These are phyloP conservation scores for Trypanosomatidae sp. DNA, from an alignment of 208 protist genomes.

Conservation along the genomic window DNA sequence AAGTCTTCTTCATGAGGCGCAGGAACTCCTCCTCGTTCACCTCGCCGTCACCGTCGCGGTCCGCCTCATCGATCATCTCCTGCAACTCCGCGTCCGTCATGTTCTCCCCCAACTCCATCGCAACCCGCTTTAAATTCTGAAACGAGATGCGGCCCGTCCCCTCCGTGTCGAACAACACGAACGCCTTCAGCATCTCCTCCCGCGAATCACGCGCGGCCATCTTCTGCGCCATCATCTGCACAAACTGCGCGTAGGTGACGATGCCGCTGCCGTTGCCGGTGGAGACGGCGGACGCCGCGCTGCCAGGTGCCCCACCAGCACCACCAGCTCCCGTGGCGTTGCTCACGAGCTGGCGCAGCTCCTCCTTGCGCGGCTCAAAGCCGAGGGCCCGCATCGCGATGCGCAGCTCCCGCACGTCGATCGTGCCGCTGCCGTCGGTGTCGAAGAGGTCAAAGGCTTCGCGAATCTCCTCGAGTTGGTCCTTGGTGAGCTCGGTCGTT, in stretches of 20 bases:
- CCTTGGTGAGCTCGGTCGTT: slow-evolving; percentile 66
- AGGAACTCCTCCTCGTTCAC: slow-evolving; percentile 96
- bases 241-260: slow-evolving; percentile 86
- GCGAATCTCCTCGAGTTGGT: slow-evolving; percentile 92
- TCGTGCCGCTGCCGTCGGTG: slow-evolving; percentile 93
- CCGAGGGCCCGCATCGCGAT: slow-evolving; percentile 94
- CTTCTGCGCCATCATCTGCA: slow-evolving; percentile 88
- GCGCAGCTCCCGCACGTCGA: slow-evolving; percentile 93
- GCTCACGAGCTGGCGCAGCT: slow-evolving; percentile 89
- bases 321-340: slow-evolving; percentile 8
- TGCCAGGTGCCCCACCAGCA: too few species aligned
- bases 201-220: slow-evolving; percentile 89
- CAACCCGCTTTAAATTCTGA: slow-evolving; percentile 96
- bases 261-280: too few species aligned
- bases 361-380: slow-evolving; percentile 94
- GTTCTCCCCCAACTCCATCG: slow-evolving; percentile 96
- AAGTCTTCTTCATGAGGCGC: slow-evolving; percentile 96
- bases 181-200: slow-evolving; percentile 96
- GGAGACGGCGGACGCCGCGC: too few species aligned
- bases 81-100: slow-evolving; percentile 97
- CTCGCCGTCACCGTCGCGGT: slow-evolving; percentile 95
- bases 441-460: slow-evolving; percentile 98
- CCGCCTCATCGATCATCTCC: slow-evolving; percentile 98
- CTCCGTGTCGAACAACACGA: slow-evolving; percentile 96
- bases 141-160: slow-evolving; percentile 96